A percentile compares a stretch with the other conserved stretches of the same genome.
Conservation (phyloP, 192 early-diverging fungal genomes). For the Backusella parvicylindrica region DNA sequence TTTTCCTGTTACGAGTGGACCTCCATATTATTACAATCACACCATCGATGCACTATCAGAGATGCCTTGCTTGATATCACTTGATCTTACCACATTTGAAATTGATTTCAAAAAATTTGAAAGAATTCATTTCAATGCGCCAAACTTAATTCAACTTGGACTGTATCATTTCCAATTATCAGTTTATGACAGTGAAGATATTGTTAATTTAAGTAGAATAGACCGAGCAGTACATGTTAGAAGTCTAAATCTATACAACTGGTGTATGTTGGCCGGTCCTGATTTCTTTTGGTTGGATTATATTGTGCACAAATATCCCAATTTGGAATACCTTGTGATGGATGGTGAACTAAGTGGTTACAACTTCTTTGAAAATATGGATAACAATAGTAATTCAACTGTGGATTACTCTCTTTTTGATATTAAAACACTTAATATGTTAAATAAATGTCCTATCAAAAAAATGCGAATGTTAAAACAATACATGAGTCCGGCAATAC, state of each 20-base stretch:
- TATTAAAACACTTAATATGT: background rate
- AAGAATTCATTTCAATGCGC: background rate
- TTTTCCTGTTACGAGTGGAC: background rate
- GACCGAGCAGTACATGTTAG: background rate
- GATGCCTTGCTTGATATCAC: background rate
- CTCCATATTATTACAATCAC: background rate
- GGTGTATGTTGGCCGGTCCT: background rate
- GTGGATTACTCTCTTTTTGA: background rate
- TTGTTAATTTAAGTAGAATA: background rate
- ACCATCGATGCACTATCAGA: background rate
- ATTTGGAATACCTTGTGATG: background rate
- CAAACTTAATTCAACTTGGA: background rate
- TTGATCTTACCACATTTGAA: background rate
- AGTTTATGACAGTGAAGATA: background rate
- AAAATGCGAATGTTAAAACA: background rate
- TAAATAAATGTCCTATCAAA: background rate
- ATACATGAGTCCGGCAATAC: background rate
- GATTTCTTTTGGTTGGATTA: slow-evolving; percentile 1
- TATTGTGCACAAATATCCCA: background rate
- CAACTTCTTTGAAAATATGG: background rate
- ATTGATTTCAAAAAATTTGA: background rate
- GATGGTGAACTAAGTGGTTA: background rate
- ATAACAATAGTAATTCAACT: background rate
- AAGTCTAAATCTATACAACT: background rate
- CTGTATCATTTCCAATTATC: background rate